Base-by-base conservation (phyloP, 768 basidiomycete species). In the Collybia nuda region DNA sequence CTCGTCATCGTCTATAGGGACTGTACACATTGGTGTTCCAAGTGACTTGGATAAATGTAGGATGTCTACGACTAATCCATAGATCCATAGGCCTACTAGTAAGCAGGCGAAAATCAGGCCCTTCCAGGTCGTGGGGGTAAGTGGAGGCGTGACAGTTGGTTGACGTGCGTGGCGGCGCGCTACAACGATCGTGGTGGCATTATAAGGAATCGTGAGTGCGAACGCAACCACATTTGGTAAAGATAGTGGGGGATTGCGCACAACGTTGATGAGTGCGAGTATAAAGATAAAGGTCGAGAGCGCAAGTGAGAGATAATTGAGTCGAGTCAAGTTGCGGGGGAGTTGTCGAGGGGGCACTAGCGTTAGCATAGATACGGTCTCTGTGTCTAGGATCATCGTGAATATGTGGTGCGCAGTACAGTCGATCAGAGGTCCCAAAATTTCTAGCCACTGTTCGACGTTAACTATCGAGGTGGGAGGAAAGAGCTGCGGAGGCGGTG, bases 61-160 rank as follows among this genome's bases (percentile, higher is more conserved):
- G 4, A 47, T 36, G 12, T 47, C 46, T 22, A 47, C 46, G 18
- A 47, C 36, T 8, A 47, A 36, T 21, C 46, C 46, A 22, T 47
- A 47, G 21, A 47, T 47, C 46, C 46, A 47, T 24, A 47, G 32
- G 17, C 35, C 36, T n/a, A 24, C 21, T 1, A 47, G 46, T 26
- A 47, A 6, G 46, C 26, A 40, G 36, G 39, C 40, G 21, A 28
- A 41, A 40, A 48, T 29, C 12, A 41, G 24, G 21, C 47, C 47
- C 47, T 48, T 48, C 47, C 47, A 48, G 2, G 47, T 41, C 14
- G 39, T 48, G 11, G 47, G 47, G 9, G 47, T 40, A 26, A 48
- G 47, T 22, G 41, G 24, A 11, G 47, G 47, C n/a, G 39, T 48
- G 14, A 48, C 41, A 19, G 40, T 41, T 19, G 47, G 47, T 6